Base-by-base conservation (phyloP, 352 stramenopile genomes). In the Pythium volutum region DNA sequence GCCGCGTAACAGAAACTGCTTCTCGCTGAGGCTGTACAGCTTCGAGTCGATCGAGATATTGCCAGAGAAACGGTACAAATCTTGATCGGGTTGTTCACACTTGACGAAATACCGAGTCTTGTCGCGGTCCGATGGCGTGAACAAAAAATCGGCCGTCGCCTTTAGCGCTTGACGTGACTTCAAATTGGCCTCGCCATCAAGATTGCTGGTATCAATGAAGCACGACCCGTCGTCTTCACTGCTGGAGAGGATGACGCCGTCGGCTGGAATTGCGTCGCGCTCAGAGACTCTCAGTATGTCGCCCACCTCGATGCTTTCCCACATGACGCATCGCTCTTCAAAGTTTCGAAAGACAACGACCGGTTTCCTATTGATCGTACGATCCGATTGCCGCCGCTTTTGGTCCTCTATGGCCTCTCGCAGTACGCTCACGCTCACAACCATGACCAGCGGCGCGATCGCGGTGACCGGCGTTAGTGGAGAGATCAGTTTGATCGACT, bases 211-310 rank as follows among this genome's bases (percentile, higher is more conserved):
- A 26, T 95, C 85, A 26, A 95, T 87, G 33, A 88, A 91, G 64
- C 83, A 93, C 3, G 71, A 73, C 4, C 88, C 93, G 26, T 94
- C 78, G 7, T 89, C 75, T 57, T 97, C 87, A 39, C 73, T 89
- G 46, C 82, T 91, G 1, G 86, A 76, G 2, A 98, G 69, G 29
- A 98, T 71, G 7, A 98, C 79, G 8, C 97, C 75, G 66, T 98
- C 95, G 0, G 94, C 93, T 4, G 95, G 93, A 45, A 98, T 90
- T 9, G 82, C 66, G 27, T 97, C 87, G 22, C 83, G 70, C 66
- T 98, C 90, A 9, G 73, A 66, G 41, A 98, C 80, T 42, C 79
- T 67, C 29, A 98, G 56, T 31, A 98, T 81, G 49, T 96, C 84
- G 1, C 93, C 93, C 18, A 91, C 82, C 59, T 89, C 73, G 33